Percentiles rank a stretch among this genome's conserved stretches.
phyloP scores from a whole-genome alignment of 2,329 filamentous ascomycete genomes.

The Beauveria bassiana region DNA sequence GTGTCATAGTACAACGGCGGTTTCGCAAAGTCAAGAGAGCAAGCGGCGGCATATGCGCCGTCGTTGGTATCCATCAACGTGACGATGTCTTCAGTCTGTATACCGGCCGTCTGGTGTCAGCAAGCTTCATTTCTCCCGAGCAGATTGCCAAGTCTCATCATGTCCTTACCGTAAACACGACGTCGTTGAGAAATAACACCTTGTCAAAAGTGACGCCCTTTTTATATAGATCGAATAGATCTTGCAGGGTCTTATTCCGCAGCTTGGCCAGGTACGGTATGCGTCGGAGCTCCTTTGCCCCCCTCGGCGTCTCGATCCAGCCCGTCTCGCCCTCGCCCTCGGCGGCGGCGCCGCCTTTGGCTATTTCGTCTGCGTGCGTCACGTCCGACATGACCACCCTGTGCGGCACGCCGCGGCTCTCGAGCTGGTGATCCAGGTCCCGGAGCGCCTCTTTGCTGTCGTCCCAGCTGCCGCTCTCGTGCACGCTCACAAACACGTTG shows the following conservation, averaged over 20 bases:
- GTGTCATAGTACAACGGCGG: slow-evolving; percentile 53
- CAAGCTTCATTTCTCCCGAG: background rate
- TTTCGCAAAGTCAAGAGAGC: slow-evolving; percentile 51
- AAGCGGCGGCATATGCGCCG: slow-evolving; percentile 54
- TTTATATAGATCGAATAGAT: slow-evolving; percentile 42
- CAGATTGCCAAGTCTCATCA: background rate
- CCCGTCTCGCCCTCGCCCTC: slow-evolving; percentile 32
- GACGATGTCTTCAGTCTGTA: slow-evolving; percentile 46
- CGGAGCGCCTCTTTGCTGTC: slow-evolving; percentile 55
- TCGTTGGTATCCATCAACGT: slow-evolving; percentile 48
- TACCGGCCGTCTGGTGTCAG: background rate
- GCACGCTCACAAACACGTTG: slow-evolving; percentile 61
- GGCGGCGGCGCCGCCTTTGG: slow-evolving; percentile 27
- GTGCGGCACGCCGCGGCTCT: slow-evolving; percentile 41
- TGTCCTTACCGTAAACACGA: slow-evolving; percentile 47
- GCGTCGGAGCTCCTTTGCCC: slow-evolving; percentile 49
- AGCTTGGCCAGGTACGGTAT: slow-evolving; percentile 61
- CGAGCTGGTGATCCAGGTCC: slow-evolving; percentile 48
- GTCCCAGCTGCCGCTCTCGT: slow-evolving; percentile 64
- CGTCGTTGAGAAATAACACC: slow-evolving; percentile 56
- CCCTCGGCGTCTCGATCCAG: slow-evolving; percentile 54
- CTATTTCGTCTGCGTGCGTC: slow-evolving; percentile 51
- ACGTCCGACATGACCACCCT: slow-evolving; percentile 50
- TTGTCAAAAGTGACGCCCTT: slow-evolving; percentile 48
- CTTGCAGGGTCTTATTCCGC: slow-evolving; percentile 56